A percentile compares a stretch with the other conserved stretches of the same genome.
Conservation (phyloP, 305 asterid genomes). For the Lippia alba region DNA sequence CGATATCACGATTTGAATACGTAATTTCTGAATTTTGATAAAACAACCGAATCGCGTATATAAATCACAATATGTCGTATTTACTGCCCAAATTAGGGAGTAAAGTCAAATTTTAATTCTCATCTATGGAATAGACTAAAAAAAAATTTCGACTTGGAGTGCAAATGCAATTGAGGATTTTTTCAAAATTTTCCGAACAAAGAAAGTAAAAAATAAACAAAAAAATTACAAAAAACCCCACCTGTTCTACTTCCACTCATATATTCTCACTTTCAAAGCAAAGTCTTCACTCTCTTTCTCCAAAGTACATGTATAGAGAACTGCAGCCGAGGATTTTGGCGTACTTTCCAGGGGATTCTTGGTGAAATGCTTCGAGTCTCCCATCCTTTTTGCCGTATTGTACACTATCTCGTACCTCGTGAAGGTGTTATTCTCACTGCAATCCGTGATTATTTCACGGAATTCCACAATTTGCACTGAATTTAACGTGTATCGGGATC, state of each 20-base stretch:
- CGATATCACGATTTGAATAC: too few relatives aligned
- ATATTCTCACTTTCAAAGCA: constrained; percentile 38
- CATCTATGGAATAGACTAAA: too few relatives aligned
- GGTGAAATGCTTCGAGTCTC: constrained; percentile 33
- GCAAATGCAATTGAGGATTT: too few relatives aligned
- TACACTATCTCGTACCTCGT: constrained; percentile 35
- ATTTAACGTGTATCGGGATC: constrained; percentile 31
- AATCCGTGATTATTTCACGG: constrained; percentile 39
- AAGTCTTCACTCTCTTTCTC: constrained; percentile 24
- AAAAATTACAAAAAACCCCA: too few relatives aligned
- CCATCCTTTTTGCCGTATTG: constrained; percentile 21
- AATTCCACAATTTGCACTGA: constrained; percentile 30
- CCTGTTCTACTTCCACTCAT: constrained; percentile 32
- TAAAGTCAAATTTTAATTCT: too few relatives aligned
- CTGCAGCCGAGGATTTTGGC: constrained; percentile 25
- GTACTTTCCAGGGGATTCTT: constrained; percentile 34
- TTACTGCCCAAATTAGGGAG: too few relatives aligned
- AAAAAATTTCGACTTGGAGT: too few relatives aligned
- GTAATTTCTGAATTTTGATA: too few relatives aligned
- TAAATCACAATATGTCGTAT: too few relatives aligned
- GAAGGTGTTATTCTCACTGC: constrained; percentile 27
- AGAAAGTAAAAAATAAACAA: background rate
- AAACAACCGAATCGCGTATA: too few relatives aligned
- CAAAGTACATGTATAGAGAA: constrained; percentile 1
- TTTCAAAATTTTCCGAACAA: too few relatives aligned